phyloP scores from a whole-genome alignment of 257 asterid species.

The Penstemon barbatus region DNA sequence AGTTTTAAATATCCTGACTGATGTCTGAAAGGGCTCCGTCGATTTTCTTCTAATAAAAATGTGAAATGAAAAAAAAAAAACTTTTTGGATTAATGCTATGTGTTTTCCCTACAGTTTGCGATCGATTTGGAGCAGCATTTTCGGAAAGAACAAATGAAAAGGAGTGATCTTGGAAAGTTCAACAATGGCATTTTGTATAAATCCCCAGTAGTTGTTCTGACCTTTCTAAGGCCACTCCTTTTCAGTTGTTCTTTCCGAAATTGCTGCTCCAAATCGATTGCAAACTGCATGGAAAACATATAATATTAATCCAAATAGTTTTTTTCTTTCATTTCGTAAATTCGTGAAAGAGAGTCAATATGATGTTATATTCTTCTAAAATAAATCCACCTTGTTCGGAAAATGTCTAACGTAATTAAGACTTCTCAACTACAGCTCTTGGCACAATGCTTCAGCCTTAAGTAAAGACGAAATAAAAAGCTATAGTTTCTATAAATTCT shows the following conservation, averaged over 20 bases:
- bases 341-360: too few relatives aligned
- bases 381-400: too few relatives aligned
- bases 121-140: conserved; percentile 83
- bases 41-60: background rate
- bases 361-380: too few relatives aligned
- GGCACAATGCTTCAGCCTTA: too few relatives aligned
- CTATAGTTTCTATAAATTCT: too few relatives aligned
- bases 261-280: conserved; percentile 79
- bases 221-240: conserved; percentile 97
- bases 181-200: too few relatives aligned
- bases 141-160: conserved; percentile 81
- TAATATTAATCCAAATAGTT: conserved; percentile 6
- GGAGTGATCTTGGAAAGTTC: conserved; percentile 89
- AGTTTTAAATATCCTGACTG: conserved; percentile 73
- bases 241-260: conserved; percentile 31
- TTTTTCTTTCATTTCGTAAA: too few relatives aligned
- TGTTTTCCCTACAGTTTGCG: conserved; percentile 38
- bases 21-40: conserved; percentile 45
- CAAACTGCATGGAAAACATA: conserved; percentile 31
- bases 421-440: too few relatives aligned
- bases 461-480: too few relatives aligned
- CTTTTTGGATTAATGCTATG: conserved; percentile 25
- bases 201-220: conserved; percentile 9
- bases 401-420: too few relatives aligned
- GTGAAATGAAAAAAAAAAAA: background rate